phyloP scores from a whole-genome alignment of 2,329 filamentous ascomycete species.

The Fonsecaea monophora region DNA sequence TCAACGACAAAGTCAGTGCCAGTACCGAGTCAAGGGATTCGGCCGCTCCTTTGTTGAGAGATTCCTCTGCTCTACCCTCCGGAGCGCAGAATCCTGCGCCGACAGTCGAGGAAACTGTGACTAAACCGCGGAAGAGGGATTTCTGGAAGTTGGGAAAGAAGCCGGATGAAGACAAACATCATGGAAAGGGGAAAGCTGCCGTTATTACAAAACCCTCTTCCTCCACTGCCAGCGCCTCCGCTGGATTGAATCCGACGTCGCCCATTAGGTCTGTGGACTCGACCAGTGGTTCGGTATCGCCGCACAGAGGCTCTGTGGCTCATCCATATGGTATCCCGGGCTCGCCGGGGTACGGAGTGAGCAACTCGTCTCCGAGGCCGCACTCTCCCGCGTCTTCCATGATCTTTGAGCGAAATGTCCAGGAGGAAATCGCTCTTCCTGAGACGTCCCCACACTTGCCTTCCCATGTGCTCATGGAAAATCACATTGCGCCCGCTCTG shows the following conservation, averaged over 20 bases:
- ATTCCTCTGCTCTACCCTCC: constrained; percentile 10
- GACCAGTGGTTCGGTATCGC: constrained; percentile 56
- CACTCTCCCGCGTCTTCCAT: constrained; percentile 76
- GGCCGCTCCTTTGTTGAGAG: constrained; percentile 32
- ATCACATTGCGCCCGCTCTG: constrained; percentile 88
- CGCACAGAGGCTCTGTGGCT: constrained; percentile 36
- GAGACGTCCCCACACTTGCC: constrained; percentile 86
- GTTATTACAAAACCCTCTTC: constrained; percentile 34
- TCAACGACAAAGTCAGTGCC: constrained; percentile 29
- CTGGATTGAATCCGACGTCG: constrained; percentile 40
- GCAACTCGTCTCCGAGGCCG: constrained; percentile 73
- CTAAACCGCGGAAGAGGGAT: constrained; percentile 61
- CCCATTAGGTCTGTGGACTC: constrained; percentile 45
- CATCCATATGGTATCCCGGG: constrained; percentile 57
- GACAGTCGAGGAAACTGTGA: constrained; percentile 24
- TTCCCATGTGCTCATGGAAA: constrained; percentile 90
- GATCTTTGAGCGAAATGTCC: constrained; percentile 95
- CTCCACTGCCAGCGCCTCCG: constrained; percentile 39
- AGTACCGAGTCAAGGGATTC: constrained; percentile 38
- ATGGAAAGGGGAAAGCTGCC: constrained; percentile 43
- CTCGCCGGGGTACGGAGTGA: constrained; percentile 69
- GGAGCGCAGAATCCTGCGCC: constrained; percentile 12
- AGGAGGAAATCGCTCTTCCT: constrained; percentile 72
- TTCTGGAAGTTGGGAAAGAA: constrained; percentile 70
- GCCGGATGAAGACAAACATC: constrained; percentile 54